A percentile compares a stretch with the other conserved stretches of the same genome.
These are phyloP conservation scores for Aspergillus carbonarius DNA, from an alignment of 2,329 filamentous ascomycete genomes.

Conservation along the genomic window DNA sequence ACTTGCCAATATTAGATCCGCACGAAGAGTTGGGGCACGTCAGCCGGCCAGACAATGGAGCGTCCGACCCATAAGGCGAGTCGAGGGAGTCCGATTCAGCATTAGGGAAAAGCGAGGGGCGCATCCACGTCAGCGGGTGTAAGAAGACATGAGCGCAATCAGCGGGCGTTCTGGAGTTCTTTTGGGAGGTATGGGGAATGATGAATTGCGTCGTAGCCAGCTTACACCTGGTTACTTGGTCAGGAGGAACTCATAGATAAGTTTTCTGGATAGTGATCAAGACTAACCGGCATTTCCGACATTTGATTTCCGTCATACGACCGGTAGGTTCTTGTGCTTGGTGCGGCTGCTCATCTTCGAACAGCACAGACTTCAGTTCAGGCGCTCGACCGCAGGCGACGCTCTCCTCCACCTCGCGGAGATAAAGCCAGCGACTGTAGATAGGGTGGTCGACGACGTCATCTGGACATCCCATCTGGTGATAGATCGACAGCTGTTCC, in stretches of 20 bases:
- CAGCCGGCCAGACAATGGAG: constrained; percentile 78
- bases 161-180: constrained; percentile 21
- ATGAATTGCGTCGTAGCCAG: constrained; percentile 68
- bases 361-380: constrained; percentile 70
- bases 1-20: constrained; percentile 80
- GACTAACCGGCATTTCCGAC: constrained; percentile 82
- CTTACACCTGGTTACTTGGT: constrained; percentile 47
- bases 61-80: constrained; percentile 48
- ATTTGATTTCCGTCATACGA: constrained; percentile 64
- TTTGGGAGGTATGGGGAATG: constrained; percentile 56
- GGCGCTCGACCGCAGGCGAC: constrained; percentile 77
- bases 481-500: constrained; percentile 81
- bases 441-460: constrained; percentile 66
- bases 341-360: constrained; percentile 56
- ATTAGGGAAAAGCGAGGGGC: constrained; percentile 62
- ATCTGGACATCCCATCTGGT: constrained; percentile 77
- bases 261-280: constrained; percentile 2
- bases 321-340: constrained; percentile 22
- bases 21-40: constrained; percentile 79
- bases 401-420: constrained; percentile 64
- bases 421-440: constrained; percentile 78
- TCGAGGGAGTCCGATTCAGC: constrained; percentile 12
- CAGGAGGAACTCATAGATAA: constrained; percentile 6
- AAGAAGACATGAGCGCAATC: constrained; percentile 84
- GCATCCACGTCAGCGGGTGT: constrained; percentile 95